Evolutionary conservation across 345 rosid genomes (phyloP), one percentile per base, ranked within the genome.

Genomic region (Tarenaya hassleriana): DNA sequence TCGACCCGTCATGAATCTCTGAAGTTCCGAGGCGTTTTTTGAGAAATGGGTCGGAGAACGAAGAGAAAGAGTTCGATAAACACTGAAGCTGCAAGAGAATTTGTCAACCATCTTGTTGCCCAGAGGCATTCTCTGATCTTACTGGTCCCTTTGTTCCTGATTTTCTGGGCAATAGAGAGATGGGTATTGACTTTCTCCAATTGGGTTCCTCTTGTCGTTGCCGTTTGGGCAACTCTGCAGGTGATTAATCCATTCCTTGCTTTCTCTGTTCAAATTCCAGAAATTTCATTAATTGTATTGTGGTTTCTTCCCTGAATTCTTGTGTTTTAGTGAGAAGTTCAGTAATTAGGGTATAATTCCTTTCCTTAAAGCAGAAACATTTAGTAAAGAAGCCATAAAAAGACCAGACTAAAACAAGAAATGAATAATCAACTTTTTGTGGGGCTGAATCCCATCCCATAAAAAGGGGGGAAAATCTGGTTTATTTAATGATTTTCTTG

Each of bases 201-300:
- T 34, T 92, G 96, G 98, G 82, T 92, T 66, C 96, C 88, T 55
- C 81, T 92, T 56, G 74, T 73, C 41, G 75, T 82, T 34, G 94
- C 95, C 47, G 95, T 91, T 41, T 91, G 92, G 95, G 95, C 86
- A 19, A 79, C 96, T 53, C 43, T 81, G 66, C 96, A 87, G 98
- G 98, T 62, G n/a, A n/a, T 52, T 10, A 34, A 44, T 15, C 6
- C 9, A 14, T 33, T 1, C 10, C 10, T 41, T 39, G 8, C 16
- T 16, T 3, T 11, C 41, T 41, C n/a, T 16, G 31, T 52, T 19
- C 58, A 20, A 50, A 17, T 58, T 10, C 46, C 0, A 7, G n/a
- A n/a, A n/a, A n/a, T n/a, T n/a, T n/a, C n/a, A n/a, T n/a, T n/a
- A n/a, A n/a, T n/a, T n/a, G n/a, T n/a, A n/a, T n/a, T n/a, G n/a